Percentiles rank a stretch among this genome's conserved stretches.
These are phyloP conservation scores for Boletus edulis DNA, from an alignment of 768 basidiomycete genomes.

Conservation along the genomic window DNA sequence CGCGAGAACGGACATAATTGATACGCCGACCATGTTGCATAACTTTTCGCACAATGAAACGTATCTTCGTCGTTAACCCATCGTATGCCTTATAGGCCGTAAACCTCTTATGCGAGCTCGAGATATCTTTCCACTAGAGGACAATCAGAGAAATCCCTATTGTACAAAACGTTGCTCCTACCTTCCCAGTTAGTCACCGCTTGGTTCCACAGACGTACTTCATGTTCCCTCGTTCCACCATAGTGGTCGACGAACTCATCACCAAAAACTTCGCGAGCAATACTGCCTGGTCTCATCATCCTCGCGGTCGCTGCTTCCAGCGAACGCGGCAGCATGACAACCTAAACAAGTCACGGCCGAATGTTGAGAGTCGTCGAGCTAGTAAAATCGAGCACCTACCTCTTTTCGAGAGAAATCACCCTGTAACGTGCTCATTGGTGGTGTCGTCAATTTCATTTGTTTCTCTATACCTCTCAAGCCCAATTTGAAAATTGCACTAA, in stretches of 20 bases:
- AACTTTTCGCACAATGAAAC: neutral
- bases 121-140: slow-evolving; percentile 78
- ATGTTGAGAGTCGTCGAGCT: neutral
- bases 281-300: slow-evolving; percentile 76
- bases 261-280: slow-evolving; percentile 88
- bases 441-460: slow-evolving; percentile 61
- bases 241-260: slow-evolving; percentile 92
- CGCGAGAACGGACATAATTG: slow-evolving; percentile 15
- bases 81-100: neutral
- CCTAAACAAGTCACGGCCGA: slow-evolving; percentile 32
- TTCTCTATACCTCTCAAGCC: slow-evolving; percentile 88
- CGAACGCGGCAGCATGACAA: slow-evolving; percentile 74
- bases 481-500: slow-evolving; percentile 84
- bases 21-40: neutral
- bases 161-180: slow-evolving; percentile 33
- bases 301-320: slow-evolving; percentile 75
- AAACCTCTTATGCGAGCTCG: slow-evolving; percentile 58
- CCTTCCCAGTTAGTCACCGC: slow-evolving; percentile 96
- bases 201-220: slow-evolving; percentile 80
- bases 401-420: slow-evolving; percentile 48
- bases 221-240: slow-evolving; percentile 92
- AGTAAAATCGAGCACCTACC: slow-evolving; percentile 44
- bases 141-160: slow-evolving; percentile 7
- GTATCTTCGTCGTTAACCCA: neutral
- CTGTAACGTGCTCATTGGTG: slow-evolving; percentile 53